Base-by-base conservation (phyloP, 768 basidiomycete species). In the Tylopilus sp. region DNA sequence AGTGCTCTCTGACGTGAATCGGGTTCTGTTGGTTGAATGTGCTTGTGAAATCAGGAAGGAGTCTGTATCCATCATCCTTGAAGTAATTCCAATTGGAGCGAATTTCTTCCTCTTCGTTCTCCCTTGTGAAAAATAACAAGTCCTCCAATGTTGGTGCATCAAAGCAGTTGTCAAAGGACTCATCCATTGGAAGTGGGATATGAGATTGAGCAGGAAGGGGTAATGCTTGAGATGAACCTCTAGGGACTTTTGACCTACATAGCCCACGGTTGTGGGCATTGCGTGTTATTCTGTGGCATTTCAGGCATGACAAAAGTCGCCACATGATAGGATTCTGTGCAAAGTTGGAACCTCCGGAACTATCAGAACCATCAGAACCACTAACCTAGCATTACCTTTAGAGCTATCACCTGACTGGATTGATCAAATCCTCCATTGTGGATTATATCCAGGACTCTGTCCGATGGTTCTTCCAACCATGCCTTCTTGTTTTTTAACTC, bases 11-110 rank as follows among this genome's bases (percentile, higher is more conserved):
- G 6, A 55, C 40, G 1, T 43, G 12, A 7, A 52, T 31, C 0
- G 45, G 54, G 26, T 42, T 21, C 7, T 55, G 50, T 43, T 26
- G 28, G 17, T 55, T 52, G 40, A 55, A 55, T 2, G 33, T 42
- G 1, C 25, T 7, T 7, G 50, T 28, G 10, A 55, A 55, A 11
- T 52, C 49, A 3, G 45, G 40, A 17, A 47, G 45, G 10, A 55
- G 44, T 25, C 50, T 7, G 10, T 43, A 55, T 0, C 54, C 50
- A 43, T 55, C 52, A 37, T 55, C 54, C n/a, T 7, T 52, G 50
- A 52, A 55, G 8, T 29, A 52, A 13, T 51, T 40, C 54, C 54
- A 55, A 17, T 36, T 55, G 0, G 45, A 51, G 11, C 49, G 31
- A 1, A 11, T 5, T 3, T 1, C 1, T 6, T 6, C 25, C 12